A percentile compares a stretch with the other conserved stretches of the same genome.
Conservation (phyloP, 352 stramenopile genomes). For the Pythium grandisporangium region DNA sequence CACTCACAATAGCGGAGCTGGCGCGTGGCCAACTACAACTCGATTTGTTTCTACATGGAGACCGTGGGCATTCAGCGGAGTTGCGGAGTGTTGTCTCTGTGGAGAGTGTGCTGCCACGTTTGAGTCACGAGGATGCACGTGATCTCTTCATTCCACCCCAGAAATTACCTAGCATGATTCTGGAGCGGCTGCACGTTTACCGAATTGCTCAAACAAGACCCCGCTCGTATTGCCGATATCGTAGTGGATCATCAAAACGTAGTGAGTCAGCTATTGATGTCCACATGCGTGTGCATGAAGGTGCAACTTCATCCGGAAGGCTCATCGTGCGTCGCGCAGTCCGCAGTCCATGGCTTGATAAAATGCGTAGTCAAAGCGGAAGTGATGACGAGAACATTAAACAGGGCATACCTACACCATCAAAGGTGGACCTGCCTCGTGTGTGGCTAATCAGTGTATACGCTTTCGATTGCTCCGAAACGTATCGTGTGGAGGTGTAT, state of each 20-base stretch:
- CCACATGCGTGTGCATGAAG: constrained; percentile 15
- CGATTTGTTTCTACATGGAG: constrained; percentile 37
- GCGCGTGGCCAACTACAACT: constrained; percentile 50
- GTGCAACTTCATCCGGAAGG: constrained; percentile 15
- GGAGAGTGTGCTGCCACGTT: constrained; percentile 38
- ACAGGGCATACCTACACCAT: no score
- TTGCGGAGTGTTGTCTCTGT: constrained; percentile 27
- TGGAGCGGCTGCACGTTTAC: constrained; percentile 58
- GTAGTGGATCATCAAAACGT: not conserved
- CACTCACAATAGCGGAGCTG: constrained; percentile 51
- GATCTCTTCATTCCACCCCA: constrained; percentile 21
- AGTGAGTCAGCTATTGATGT: constrained; percentile 3
- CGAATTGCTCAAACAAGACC: constrained; percentile 1
- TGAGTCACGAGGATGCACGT: constrained; percentile 26
- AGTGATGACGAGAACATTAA: no score
- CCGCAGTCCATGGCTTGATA: constrained; percentile 12
- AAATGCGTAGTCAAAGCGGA: not conserved
- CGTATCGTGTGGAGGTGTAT: constrained; percentile 26
- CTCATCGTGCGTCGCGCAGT: constrained; percentile 24
- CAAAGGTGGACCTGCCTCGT: no score
- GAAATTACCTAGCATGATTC: constrained; percentile 27
- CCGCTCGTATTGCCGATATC: not conserved
- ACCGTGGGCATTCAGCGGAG: constrained; percentile 3
- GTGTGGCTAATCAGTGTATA: constrained; percentile 26
- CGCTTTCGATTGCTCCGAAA: constrained; percentile 9